Evolutionary conservation across 2,329 filamentous ascomycete genomes (phyloP), one percentile per base, ranked within the genome.

Genomic region (Colletotrichum sp.): DNA sequence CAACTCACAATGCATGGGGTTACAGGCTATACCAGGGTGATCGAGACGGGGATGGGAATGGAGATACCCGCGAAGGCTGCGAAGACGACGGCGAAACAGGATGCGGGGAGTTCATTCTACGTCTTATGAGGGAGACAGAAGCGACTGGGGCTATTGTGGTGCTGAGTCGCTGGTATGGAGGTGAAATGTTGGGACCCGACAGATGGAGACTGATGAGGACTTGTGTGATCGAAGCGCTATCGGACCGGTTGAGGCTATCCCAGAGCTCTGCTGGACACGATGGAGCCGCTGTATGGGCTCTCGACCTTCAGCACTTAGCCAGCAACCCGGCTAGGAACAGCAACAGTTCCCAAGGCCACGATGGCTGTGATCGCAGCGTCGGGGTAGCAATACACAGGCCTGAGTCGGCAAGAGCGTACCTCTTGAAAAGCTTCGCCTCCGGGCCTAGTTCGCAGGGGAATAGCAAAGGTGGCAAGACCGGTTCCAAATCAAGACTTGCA

Each of bases 311-410:
- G 75, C 87, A 87, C 7, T 87, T 87, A 83, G 86, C 83, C 67
- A 82, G 84, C n/a, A 84, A 82, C 61, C 82, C 85, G 6, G 84
- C 84, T 32, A 82, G 84, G 18, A 15, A 36, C 18, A 60, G 28
- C 10, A 28, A 30, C 13, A 55, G 21, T 21, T 55, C n/a, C 16
- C n/a, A 34, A 7, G 57, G 79, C 64, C 67, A 80, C 72, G 30
- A 77, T 72, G 63, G 74, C 7, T 80, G 81, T 57, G 80, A 81
- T 43, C 84, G 83, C 1, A 80, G 82, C 1, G 84, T 87, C 6
- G 90, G 91, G 3, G 91, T 97, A 84, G 93, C 94, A 2, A 94
- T 96, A 28, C 93, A 96, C 80, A 91, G 91, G 21, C 93, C 96
- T 1, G 93, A 96, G 80, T 90, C 90, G 7, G 94, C 95, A 13